Base-by-base conservation (phyloP, 2,329 filamentous ascomycete genomes). In the Epichloe elymi region DNA sequence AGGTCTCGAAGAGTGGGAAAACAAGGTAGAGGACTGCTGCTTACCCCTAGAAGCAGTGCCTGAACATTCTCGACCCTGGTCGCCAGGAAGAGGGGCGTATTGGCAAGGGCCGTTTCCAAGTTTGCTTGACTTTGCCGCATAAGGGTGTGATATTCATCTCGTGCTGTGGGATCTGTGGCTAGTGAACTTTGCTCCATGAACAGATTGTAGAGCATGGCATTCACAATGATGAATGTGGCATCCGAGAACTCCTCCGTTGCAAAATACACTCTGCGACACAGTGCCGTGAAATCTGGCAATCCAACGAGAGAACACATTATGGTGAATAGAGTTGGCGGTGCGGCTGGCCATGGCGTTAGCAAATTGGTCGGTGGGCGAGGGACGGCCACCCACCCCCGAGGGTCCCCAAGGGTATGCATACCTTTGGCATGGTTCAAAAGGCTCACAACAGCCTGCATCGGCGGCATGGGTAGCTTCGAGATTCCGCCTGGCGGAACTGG, bases 31-130 rank as follows among this genome's bases (percentile, higher is more conserved):
- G 19, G 30, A 14, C 37, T 15, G 20, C 5, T 5, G 64, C 73
- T 58, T 62, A 81, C 80, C 0, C 75, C 79, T 7, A 83, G 64
- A n/a, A 77, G 58, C 3, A 85, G 66, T 10, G 80, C 77, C 55
- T 80, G 73, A 20, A 83, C 71, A 42, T 75, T 82, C 55, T 76
- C 66, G 38, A 71, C 62, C 33, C 68, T 76, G 23, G 77, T 70
- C 1, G 79, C 74, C 58, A 82, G 66, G 55, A 83, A 70, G 23
- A 84, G 65, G 12, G 75, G 74, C 51, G 82, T 66, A 56, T 74
- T 72, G 30, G 70, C 68, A 1, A 78, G 61, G 4, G 69, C 69
- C 11, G 73, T 75, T 58, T 78, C 74, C 19, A 77, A 59, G 51
- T 78, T 78, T 49, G 68, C 65, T 41, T 70, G 69, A 53, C 72